Evolutionary conservation across 495 filamentous ascomycete genomes (phyloP), one percentile per base, ranked within the genome.

Genomic region (Lasiosphaeria ovina): DNA sequence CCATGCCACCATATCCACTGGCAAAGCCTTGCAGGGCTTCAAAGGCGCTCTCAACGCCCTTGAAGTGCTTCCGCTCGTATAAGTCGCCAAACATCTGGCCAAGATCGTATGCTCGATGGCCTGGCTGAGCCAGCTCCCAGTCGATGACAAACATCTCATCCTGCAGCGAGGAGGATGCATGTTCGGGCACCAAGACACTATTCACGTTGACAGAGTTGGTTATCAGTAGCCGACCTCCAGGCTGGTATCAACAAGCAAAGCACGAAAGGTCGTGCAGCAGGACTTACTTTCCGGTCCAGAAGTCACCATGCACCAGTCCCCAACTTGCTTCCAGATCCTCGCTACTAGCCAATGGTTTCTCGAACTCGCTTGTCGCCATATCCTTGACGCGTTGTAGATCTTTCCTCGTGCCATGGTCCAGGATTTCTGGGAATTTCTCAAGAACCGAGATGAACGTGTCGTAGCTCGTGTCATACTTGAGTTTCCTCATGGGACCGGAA

Each of bases 21-120:
- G 77, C 55, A 48, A 85, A 76, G 0, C 72, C 76, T 8, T 79
- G 77, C 6, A 76, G 12, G 0, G 75, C 78, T 8, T 79, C 77
- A 8, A 75, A 9, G 0, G 75, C 78, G 6, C 65, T 72, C 16
- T 78, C 73, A 17, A 73, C 67, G 9, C 66, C 57, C 32, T 77
- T 76, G 72, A 80, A 83, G 35, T 78, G 76, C 36, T 66, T 73
- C 9, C 86, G 69, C 51, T 84, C 79, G 61, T 79, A 87, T 5
- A 87, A 65, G 58, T 87, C 85, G 24, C 74, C 74, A 4, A 81
- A 68, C 45, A 87, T 70, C 62, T 85, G 78, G 3, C 79, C 83
- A 2, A 85, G 67, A 60, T 86, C 83, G 36, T 81, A 75, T 0
- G 81, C 78, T 5, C 74, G 71, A 45, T 68, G 67, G 6, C 77